phyloP scores from a whole-genome alignment of 441 rosid genomes.

The Gossypium davidsonii region DNA sequence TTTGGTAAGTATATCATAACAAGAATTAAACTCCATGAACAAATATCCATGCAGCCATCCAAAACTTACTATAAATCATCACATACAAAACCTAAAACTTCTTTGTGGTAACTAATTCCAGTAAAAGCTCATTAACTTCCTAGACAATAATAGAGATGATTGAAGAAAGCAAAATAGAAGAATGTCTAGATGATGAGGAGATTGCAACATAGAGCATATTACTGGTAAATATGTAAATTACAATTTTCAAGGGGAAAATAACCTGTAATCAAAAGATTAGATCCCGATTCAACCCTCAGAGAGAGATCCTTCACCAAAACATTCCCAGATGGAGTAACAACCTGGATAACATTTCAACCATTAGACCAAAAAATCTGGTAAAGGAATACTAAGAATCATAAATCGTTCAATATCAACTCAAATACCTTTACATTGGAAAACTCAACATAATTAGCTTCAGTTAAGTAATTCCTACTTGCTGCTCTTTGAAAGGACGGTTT shows the following conservation, averaged over 20 bases:
- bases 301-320: constrained; percentile 88
- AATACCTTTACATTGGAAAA: constrained; percentile 92
- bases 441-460: constrained; percentile 85
- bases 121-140: constrained; percentile 6
- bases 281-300: constrained; percentile 83
- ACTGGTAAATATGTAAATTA: neutral
- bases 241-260: constrained; percentile 19
- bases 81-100: neutral
- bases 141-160: neutral
- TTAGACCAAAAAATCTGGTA: constrained; percentile 19
- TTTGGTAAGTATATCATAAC: neutral
- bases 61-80: neutral
- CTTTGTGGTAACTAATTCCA: neutral
- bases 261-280: constrained; percentile 98
- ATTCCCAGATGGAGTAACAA: constrained; percentile 94
- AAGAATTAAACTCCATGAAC: neutral
- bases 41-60: neutral
- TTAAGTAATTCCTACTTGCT: constrained; percentile 62
- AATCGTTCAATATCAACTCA: constrained; percentile 11
- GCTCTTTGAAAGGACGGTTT: constrained; percentile 53
- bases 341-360: constrained; percentile 41
- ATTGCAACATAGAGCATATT: neutral
- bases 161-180: constrained; percentile 7
- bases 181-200: neutral
- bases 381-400: neutral